A percentile compares a stretch with the other conserved stretches of the same genome.
Conservation (phyloP, 1,139 yeast genomes). For the Taphrina sp. region DNA sequence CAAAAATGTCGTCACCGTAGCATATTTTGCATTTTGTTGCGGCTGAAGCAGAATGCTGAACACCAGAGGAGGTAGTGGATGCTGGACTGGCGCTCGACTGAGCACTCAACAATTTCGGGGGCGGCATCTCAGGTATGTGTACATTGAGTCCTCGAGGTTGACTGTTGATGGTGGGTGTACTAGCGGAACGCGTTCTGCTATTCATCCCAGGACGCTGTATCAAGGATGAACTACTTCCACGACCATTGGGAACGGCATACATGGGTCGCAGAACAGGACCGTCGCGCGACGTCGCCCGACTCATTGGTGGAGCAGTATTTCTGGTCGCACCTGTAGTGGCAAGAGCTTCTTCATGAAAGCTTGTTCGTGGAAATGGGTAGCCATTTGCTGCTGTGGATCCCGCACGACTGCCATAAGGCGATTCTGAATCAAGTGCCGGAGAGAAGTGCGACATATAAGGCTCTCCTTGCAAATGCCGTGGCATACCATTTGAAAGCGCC, state of each 20-base stretch:
- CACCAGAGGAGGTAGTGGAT: conserved; percentile 3
- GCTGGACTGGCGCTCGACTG: conserved; percentile 1
- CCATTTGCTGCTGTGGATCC: conserved; percentile 10
- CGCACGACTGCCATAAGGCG: conserved; percentile 1
- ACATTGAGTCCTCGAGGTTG: conserved; percentile 4
- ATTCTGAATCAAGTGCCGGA: conserved; percentile 19
- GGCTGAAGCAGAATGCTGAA: conserved; percentile 4
- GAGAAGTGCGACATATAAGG: conserved; percentile 13
- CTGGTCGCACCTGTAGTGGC: conserved; percentile 9
- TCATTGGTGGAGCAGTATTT: conserved; percentile 32
- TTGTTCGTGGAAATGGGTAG: conserved; percentile 24
- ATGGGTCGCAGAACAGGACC: conserved; percentile 12
- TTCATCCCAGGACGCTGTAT: conserved; percentile 17
- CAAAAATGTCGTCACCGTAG: conserved; percentile 49
- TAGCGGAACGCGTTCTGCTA: conserved; percentile 30
- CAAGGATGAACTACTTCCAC: conserved; percentile 16
- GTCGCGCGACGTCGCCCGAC: conserved; percentile 21
- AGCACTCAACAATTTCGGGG: conserved; percentile 15
- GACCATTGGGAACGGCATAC: not conserved
- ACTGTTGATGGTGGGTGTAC: conserved; percentile 26
- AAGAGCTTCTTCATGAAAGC: conserved; percentile 20
- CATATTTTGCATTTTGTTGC: conserved; percentile 52
- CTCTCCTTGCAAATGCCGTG: conserved; percentile 6
- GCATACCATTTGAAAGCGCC: conserved; percentile 1
- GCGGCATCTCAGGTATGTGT: conserved; percentile 27